Evolutionary conservation across 305 asterid genomes (phyloP).

Genomic region (Fraxinus platypoda): DNA sequence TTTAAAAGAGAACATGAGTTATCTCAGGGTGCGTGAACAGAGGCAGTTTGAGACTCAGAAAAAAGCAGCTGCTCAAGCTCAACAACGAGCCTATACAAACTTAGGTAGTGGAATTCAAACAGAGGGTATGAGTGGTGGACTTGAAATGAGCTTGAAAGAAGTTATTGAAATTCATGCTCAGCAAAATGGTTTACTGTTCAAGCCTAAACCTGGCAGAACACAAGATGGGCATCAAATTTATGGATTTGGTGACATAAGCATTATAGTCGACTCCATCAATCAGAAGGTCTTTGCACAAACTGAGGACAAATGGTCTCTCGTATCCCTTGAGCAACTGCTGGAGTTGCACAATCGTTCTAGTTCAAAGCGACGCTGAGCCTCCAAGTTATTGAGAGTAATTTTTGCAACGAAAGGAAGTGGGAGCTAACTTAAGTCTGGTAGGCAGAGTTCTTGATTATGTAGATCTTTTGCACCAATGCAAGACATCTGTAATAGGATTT

Average conservation of each 20-base stretch:
- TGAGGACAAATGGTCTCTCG: constrained; percentile 72
- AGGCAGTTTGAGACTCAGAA: constrained; percentile 85
- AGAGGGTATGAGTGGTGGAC: constrained; percentile 44
- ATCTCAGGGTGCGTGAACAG: constrained; percentile 66
- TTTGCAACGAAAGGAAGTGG: not conserved
- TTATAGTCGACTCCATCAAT: constrained; percentile 69
- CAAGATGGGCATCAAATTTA: constrained; percentile 93
- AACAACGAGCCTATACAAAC: constrained; percentile 43
- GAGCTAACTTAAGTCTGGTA: not conserved
- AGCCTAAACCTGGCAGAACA: constrained; percentile 84
- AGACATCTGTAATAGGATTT: not conserved
- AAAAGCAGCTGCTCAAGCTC: constrained; percentile 74
- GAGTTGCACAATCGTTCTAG: constrained; percentile 63
- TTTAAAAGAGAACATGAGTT: constrained; percentile 69
- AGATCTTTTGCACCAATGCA: not conserved
- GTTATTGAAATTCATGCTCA: constrained; percentile 78
- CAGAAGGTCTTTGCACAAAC: constrained; percentile 75
- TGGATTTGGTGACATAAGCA: constrained; percentile 77
- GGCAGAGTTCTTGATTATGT: not conserved
- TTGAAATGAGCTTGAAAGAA: constrained; percentile 79
- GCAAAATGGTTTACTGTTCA: constrained; percentile 70
- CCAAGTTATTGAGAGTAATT: not conserved
- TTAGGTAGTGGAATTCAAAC: constrained; percentile 45
- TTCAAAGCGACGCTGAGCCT: constrained; percentile 51
- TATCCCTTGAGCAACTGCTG: constrained; percentile 76